phyloP scores from a whole-genome alignment of 1,139 yeast species.

The Pneumocystis oryctolagi region DNA sequence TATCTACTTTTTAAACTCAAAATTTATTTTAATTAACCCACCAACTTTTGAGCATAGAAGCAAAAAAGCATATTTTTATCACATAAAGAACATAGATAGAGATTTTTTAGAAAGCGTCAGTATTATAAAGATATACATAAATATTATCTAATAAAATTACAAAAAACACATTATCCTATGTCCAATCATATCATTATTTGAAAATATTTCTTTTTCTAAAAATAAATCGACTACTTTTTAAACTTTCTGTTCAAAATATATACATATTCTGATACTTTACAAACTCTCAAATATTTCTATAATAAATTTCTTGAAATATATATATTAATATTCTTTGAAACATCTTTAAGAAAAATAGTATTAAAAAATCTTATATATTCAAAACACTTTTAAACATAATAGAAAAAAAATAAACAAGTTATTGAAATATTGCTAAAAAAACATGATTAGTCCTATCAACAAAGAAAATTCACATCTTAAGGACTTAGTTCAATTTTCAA shows the following conservation, averaged over 20 bases:
- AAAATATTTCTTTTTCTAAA: not conserved
- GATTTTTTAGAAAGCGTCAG: not conserved
- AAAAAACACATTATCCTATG: not conserved
- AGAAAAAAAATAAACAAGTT: not conserved
- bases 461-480: not conserved
- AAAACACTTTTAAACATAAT: not conserved
- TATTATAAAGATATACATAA: not conserved
- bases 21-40: not conserved
- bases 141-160: not conserved
- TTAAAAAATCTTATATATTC: not conserved
- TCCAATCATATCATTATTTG: not conserved
- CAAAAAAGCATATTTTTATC: not conserved
- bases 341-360: not conserved
- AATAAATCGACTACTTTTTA: not conserved
- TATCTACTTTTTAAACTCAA: not conserved
- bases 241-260: not conserved
- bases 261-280: not conserved
- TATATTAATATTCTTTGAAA: not conserved
- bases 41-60: not conserved
- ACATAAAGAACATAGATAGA: not conserved
- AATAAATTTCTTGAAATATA: not conserved
- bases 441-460: not conserved
- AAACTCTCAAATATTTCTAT: not conserved
- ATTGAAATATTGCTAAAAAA: not conserved
- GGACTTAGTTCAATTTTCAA: not conserved